A percentile compares a stretch with the other conserved stretches of the same genome.
Conservation (phyloP, 179 eudicot species). For the Camellia oleifera region DNA sequence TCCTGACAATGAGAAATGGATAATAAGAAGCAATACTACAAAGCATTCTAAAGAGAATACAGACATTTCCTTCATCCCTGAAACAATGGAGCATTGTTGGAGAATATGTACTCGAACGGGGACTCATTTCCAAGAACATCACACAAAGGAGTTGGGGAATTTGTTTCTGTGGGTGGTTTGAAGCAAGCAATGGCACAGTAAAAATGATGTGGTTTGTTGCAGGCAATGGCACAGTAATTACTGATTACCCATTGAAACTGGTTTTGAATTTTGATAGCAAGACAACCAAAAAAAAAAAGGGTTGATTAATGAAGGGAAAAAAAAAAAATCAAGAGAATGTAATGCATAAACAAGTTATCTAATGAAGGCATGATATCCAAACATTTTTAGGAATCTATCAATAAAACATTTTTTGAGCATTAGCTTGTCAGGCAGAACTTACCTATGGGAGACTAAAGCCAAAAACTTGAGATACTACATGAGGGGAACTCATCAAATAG, state of each 20-base stretch:
- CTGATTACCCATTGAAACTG: not conserved
- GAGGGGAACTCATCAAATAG: not conserved
- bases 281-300: not conserved
- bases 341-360: not conserved
- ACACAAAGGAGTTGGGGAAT: not conserved
- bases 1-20: constrained; percentile 49
- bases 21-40: not conserved
- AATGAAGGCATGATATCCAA: not conserved
- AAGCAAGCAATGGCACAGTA: too few relatives aligned
- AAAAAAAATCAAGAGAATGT: not conserved
- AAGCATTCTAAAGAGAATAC: not conserved
- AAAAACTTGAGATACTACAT: not conserved
- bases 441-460: not conserved
- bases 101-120: not conserved
- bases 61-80: not conserved
- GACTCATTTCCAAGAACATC: not conserved
- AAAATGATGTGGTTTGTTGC: not conserved
- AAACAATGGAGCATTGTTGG: not conserved
- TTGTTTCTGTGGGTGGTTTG: too few relatives aligned
- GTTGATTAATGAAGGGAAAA: not conserved
- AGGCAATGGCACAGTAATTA: not conserved
- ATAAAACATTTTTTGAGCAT: not conserved
- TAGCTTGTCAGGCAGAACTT: not conserved
- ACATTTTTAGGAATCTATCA: not conserved
- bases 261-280: not conserved